These are phyloP conservation scores for Golubevia sp. DNA, from an alignment of 1,284 basidiomycete genomes.

Conservation along the genomic window DNA sequence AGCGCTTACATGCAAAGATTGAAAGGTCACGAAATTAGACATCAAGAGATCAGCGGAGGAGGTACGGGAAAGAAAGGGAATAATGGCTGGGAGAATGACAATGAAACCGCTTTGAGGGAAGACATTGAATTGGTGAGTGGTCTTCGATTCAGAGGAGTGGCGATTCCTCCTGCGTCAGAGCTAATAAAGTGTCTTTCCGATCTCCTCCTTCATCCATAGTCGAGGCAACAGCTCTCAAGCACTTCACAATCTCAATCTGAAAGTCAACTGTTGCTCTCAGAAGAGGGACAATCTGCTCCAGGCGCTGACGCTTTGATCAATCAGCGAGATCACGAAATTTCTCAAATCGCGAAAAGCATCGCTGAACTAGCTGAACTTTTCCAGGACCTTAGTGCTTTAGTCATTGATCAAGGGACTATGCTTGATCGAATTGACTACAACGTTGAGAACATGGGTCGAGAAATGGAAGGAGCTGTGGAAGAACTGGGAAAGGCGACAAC, in stretches of 20 bases:
- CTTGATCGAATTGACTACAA: constrained; percentile 97
- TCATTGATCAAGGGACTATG: constrained; percentile 97
- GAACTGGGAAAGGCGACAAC: constrained; percentile 81
- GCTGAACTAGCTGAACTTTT: constrained; percentile 90
- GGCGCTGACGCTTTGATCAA: constrained; percentile 20
- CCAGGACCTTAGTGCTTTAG: constrained; percentile 86
- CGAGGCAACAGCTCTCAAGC: constrained; percentile 7
- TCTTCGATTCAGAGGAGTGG: constrained; percentile 4
- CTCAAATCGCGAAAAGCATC: constrained; percentile 90
- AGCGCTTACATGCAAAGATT: constrained; percentile 90
- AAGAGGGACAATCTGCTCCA: constrained; percentile 5
- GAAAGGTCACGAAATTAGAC: constrained; percentile 81
- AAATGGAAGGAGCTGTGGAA: constrained; percentile 80
- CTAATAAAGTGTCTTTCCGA: not conserved
- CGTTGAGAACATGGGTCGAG: constrained; percentile 83
- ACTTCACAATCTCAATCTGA: constrained; percentile 52
- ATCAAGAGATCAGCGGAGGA: constrained; percentile 84
- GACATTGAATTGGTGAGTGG: constrained; percentile 47
- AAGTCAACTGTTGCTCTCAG: constrained; percentile 38
- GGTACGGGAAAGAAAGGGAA: constrained; percentile 22
- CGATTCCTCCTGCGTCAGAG: constrained; percentile 17
- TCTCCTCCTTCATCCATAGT: constrained; percentile 2
- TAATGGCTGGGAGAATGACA: constrained; percentile 17
- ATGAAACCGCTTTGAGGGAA: constrained; percentile 39
- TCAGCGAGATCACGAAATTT: constrained; percentile 72